phyloP scores from a whole-genome alignment of 345 rosid genomes.

The Eutrema yunnanense region DNA sequence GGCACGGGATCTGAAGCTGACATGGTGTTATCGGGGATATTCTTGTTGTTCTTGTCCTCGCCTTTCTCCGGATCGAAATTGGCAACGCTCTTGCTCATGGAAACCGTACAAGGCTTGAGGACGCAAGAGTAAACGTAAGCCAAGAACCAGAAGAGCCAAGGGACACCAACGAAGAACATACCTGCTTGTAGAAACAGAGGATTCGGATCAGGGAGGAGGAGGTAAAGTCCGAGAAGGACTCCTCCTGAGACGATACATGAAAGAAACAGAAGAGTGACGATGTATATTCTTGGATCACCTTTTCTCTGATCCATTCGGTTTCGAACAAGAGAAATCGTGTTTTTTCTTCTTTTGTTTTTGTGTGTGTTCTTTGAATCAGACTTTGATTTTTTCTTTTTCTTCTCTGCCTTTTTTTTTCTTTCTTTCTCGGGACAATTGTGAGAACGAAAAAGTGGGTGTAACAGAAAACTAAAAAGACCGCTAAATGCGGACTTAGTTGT shows the following conservation, averaged over 20 bases:
- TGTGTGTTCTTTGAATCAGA: slow-evolving; percentile 2
- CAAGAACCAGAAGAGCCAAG: slow-evolving; percentile 69
- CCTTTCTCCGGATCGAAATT: slow-evolving; percentile 22
- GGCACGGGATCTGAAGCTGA: slow-evolving; percentile 7
- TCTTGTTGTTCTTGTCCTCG: background rate
- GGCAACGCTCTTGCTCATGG: background rate
- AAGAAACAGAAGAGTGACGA: slow-evolving; percentile 39
- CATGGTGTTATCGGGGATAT: background rate
- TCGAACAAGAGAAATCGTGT: background rate
- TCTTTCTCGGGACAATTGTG: slow-evolving; percentile 3
- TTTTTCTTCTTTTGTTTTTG: background rate
- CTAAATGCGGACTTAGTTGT: slow-evolving; percentile 10
- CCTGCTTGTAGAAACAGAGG: slow-evolving; percentile 46
- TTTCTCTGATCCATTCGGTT: slow-evolving; percentile 35
- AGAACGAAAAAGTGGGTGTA: slow-evolving; percentile 10
- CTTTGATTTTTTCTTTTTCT: background rate
- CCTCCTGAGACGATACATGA: slow-evolving; percentile 50
- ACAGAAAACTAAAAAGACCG: slow-evolving; percentile 24
- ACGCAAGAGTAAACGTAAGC: slow-evolving; percentile 45
- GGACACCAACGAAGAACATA: slow-evolving; percentile 48
- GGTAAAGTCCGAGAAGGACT: slow-evolving; percentile 40
- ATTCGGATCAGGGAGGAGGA: slow-evolving; percentile 32
- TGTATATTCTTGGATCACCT: slow-evolving; percentile 45
- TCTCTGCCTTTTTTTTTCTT: background rate
- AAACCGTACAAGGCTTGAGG: slow-evolving; percentile 27